Base-by-base conservation (phyloP, 768 basidiomycete genomes). In the Tephrocybe rancida region DNA sequence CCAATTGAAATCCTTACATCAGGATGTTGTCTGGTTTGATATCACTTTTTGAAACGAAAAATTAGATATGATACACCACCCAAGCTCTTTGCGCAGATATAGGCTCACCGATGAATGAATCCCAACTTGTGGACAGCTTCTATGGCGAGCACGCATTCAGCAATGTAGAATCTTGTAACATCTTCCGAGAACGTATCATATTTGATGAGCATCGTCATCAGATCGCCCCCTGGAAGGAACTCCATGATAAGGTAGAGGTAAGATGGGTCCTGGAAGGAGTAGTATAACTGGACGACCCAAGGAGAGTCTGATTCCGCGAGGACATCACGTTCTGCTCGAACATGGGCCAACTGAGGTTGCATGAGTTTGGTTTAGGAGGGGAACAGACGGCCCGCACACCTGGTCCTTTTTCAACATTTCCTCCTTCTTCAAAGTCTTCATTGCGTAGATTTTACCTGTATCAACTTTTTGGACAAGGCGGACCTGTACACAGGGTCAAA, bases 391-490 rank as follows among this genome's bases (percentile, higher is more conserved):
- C 19, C 29, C 50, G 14, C 58, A 43, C 54, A 90, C 95, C 79
- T 99, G 96, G 66, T 99, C 97, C 70, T 97, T 97, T 73, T 98
- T 96, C 70, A 99, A 83, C 97, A 98, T 99, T 69, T 98, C 97
- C 44, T 90, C 90, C 76, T 99, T 99, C 73, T 89, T 87, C 67
- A 98, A 73, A 21, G 93, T 92, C 74, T 98, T 98, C 96, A 99
- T 97, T 16, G 97, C 97, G 69, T 98, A 99, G 51, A 98, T 97
- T 75, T 94, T 97, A 30, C 95, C 94, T 5, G 95, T 98, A 66
- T 99, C 97, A 14, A 80, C 83, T 72, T 99, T 99, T 67, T 99
- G 96, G 26, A 97, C 95, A 27, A 99, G 79, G 39, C 97, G 84
- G 46, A 99, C 95, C 80, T 83, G 48, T 29, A 29, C 30, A 41